A percentile compares a stretch with the other conserved stretches of the same genome.
phyloP scores from a whole-genome alignment of 202 grass and related monocot species.

The Carex arenaria region DNA sequence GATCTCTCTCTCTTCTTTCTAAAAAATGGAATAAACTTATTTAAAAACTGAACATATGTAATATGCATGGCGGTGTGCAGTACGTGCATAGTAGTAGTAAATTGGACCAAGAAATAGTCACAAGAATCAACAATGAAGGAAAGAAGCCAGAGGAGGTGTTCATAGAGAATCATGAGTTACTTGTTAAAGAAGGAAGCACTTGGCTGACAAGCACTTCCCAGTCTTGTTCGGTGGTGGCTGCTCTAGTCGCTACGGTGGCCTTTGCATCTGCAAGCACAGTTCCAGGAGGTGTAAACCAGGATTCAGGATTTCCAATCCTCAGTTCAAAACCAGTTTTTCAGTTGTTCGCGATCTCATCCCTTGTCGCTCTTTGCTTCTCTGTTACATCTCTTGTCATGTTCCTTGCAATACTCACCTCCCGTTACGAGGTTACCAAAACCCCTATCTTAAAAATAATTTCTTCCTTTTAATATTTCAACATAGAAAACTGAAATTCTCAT shows the following conservation, averaged over 20 bases:
- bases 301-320: constrained; percentile 3
- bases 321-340: neutral
- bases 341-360: neutral
- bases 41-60: too few relatives aligned
- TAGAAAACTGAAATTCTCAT: neutral
- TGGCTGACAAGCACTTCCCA: constrained; percentile 18
- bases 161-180: neutral
- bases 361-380: constrained; percentile 18
- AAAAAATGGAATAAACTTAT: too few relatives aligned
- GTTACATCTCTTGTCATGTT: constrained; percentile 25
- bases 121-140: too few relatives aligned
- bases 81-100: neutral
- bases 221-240: constrained; percentile 15
- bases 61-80: too few relatives aligned
- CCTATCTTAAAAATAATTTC: too few relatives aligned
- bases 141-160: too few relatives aligned
- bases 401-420: constrained; percentile 16
- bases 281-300: constrained; percentile 1
- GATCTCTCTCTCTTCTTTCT: neutral
- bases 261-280: constrained; percentile 13
- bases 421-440: neutral
- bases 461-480: neutral
- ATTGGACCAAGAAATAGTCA: neutral
- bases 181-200: neutral
- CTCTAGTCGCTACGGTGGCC: constrained; percentile 5